Conservation (phyloP, 768 basidiomycete genomes). For the Boletus bicolor region DNA sequence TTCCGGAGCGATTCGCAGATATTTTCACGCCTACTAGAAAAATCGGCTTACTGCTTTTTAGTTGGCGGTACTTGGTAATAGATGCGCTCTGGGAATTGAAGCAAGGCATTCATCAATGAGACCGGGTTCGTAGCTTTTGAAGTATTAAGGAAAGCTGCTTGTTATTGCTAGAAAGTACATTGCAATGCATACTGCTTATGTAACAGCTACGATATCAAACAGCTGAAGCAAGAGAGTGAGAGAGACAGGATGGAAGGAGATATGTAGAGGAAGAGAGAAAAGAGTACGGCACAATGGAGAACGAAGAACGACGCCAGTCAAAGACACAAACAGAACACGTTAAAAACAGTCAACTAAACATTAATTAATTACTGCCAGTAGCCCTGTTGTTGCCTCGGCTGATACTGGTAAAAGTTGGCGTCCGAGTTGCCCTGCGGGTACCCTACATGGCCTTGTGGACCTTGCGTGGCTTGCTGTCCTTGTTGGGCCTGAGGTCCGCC, state of each 20-base stretch:
- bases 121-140: background rate
- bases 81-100: too few species aligned
- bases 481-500: slow-evolving; percentile 50
- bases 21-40: background rate
- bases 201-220: slow-evolving; percentile 30
- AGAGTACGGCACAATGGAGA: slow-evolving; percentile 1
- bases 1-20: background rate
- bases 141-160: slow-evolving; percentile 9
- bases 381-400: slow-evolving; percentile 61
- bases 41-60: too few species aligned
- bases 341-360: slow-evolving; percentile 9
- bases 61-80: background rate
- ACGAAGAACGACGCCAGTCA: background rate
- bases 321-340: background rate
- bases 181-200: slow-evolving; percentile 26
- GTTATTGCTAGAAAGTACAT: slow-evolving; percentile 29
- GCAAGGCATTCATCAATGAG: background rate
- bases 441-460: slow-evolving; percentile 42
- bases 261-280: slow-evolving; percentile 7
- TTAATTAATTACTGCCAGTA: slow-evolving; percentile 42
- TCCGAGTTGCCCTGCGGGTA: slow-evolving; percentile 58
- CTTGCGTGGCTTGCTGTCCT: slow-evolving; percentile 34
- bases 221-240: slow-evolving; percentile 24
- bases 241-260: slow-evolving; percentile 3
- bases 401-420: slow-evolving; percentile 69